Base-by-base conservation (phyloP, 1,284 basidiomycete genomes). In the Retiboletus flavoniger region DNA sequence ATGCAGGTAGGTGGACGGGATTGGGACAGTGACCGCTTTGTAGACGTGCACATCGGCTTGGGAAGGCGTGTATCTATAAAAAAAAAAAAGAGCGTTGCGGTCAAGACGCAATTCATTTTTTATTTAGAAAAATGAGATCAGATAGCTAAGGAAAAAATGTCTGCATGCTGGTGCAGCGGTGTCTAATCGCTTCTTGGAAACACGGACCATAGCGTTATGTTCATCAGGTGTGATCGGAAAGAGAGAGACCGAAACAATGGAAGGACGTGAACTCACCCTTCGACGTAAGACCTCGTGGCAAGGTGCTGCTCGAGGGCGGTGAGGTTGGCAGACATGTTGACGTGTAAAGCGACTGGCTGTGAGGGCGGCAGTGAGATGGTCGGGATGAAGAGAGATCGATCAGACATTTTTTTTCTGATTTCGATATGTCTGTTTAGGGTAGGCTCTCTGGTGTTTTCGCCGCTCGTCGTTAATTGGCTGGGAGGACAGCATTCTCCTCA, bases 101-200 rank as follows among this genome's bases (percentile, higher is more conserved):
- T 61, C 52, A 62, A 50, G 51, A 36, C 39, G 43, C 17, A 53
- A 51, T 53, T 45, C 40, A 47, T 47, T 39, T 31, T 28, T 53
- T 32, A 24, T 36, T 24, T 47, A 48, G 57, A 51, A 46, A 54
- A 60, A 59, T 32, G 60, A 64, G 62, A 72, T 96, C 94, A 96
- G 94, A 87, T 71, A 73, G 89, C 91, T 89, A 92, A 84, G 91
- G 82, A 80, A 78, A 59, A 63, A 68, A 71, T 90, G 65, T 93
- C 91, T 79, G 88, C 91, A 93, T 78, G 73, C 71, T 81, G 77
- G 78, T 79, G 76, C 83, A 87, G 89, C 89, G 93, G 84, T 91
- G 91, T 95, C 93, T 96, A 92, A 80, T 90, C 93, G 89, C 91
- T 85, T 88, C 92, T 96, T 90, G 86, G 93, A 93, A 95, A 95